These are phyloP conservation scores for Umbelopsis sp. DNA, from an alignment of 192 early-diverging fungal genomes.

Conservation along the genomic window DNA sequence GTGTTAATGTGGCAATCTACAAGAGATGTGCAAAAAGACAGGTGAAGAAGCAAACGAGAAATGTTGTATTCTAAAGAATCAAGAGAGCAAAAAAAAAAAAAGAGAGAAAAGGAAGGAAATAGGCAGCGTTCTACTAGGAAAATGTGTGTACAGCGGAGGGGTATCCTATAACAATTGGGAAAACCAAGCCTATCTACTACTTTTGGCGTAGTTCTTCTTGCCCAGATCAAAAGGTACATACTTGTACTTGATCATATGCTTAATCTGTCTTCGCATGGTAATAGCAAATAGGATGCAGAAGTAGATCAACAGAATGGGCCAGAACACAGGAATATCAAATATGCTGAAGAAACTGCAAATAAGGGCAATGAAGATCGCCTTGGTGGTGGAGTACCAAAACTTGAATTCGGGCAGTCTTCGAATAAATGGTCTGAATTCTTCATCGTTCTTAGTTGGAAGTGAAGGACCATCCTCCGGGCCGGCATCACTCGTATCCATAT, in stretches of 20 bases:
- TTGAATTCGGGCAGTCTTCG: slow-evolving; percentile 97
- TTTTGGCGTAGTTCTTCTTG: slow-evolving; percentile 68
- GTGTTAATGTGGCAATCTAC: no score
- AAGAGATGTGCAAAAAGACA: no score
- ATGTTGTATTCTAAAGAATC: no score
- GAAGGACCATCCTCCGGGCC: slow-evolving; percentile 63
- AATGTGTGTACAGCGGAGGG: slow-evolving; percentile 19
- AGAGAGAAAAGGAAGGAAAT: not conserved
- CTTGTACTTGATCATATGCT: slow-evolving; percentile 96
- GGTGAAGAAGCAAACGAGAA: no score
- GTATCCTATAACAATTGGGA: slow-evolving; percentile 8
- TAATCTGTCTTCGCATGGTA: slow-evolving; percentile 97
- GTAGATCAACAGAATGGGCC: slow-evolving; percentile 98
- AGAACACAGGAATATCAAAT: slow-evolving; percentile 98
- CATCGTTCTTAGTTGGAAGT: slow-evolving; percentile 84
- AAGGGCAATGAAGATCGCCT: slow-evolving; percentile 80
- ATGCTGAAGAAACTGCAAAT: slow-evolving; percentile 86
- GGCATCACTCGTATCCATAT: slow-evolving; percentile 61
- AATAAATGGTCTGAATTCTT: slow-evolving; percentile 98
- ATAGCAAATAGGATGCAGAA: slow-evolving; percentile 92
- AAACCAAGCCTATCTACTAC: slow-evolving; percentile 7
- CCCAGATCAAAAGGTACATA: slow-evolving; percentile 87
- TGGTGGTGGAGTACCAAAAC: slow-evolving; percentile 91
- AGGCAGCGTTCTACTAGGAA: not conserved
- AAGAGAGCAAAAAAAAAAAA: not conserved